Evolutionary conservation across 2,329 filamentous ascomycete genomes (phyloP), one percentile per base, ranked within the genome.

Genomic region (Fusarium praegraminearum): DNA sequence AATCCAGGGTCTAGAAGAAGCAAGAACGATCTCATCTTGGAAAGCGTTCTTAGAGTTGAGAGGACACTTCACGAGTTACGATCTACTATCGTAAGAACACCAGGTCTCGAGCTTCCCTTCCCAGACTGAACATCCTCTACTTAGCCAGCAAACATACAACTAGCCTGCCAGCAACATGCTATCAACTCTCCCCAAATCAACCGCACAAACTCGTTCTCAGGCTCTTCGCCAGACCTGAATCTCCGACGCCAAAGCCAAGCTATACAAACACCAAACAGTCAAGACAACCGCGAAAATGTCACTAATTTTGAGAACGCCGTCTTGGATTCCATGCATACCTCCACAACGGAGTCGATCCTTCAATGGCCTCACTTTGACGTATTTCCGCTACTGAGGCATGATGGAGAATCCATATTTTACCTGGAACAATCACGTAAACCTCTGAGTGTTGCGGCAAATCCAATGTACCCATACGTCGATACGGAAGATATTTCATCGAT

Each of bases 1-100:
- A 62, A 71, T 51, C 3, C 46, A 28, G 6, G 2, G 33, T 8
- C 10, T 13, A 84, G 81, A 46, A 79, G 84, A 62, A 83, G 83
- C 32, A 86, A 86, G 70, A 85, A 81, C 44, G 84, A 86, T 60
- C 75, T 85, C 47, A 85, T 86, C 24, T 79, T 86, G 4, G 84
- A 85, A 60, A 83, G 83, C 7, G 82, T 85, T 5, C 70, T 85
- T 2, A 78, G 84, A 16, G 80, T 85, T 22, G 84, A 86, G 67
- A 80, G 77, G 52, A 76, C 81, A 13, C 77, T 86, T 7, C 79
- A 82, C 22, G 81, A 85, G 59, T 78, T 86, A 64, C 82, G 80
- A 53, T 74, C 79, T 24, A 78, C 75, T 24, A 73, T 85, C 55
- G 81, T 83, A 40, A 76, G 77, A 67, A 22, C n/a, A 1, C 26